These are phyloP conservation scores for Fusarium sp. DNA, from an alignment of 2,329 filamentous ascomycete species.

Conservation along the genomic window DNA sequence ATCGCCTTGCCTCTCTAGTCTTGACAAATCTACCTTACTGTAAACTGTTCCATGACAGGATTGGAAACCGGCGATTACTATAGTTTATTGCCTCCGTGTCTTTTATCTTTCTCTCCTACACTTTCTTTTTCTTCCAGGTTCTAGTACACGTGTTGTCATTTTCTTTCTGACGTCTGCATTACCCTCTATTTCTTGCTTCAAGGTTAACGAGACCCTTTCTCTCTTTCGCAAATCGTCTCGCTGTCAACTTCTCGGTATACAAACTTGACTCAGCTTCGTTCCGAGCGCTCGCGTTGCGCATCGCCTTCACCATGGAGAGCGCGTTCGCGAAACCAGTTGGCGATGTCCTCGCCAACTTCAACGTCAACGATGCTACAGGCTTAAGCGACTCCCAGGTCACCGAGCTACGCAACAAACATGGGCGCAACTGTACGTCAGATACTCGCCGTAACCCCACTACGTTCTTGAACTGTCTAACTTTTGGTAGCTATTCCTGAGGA, in stretches of 20 bases:
- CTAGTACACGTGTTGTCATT: neutral
- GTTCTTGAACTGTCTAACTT: constrained; percentile 16
- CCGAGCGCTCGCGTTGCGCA: constrained; percentile 35
- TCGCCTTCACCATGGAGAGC: constrained; percentile 63
- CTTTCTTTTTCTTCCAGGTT: constrained; percentile 19
- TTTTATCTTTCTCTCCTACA: constrained; percentile 21
- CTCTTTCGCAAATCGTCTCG: constrained; percentile 24
- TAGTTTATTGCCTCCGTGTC: constrained; percentile 22
- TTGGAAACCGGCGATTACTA: constrained; percentile 34
- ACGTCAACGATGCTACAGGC: constrained; percentile 63
- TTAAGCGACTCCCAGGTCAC: constrained; percentile 68
- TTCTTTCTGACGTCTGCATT: constrained; percentile 15
- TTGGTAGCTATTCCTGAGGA: constrained; percentile 76
- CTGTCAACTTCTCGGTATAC: constrained; percentile 10
- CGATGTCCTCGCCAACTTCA: constrained; percentile 68
- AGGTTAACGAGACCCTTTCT: constrained; percentile 1
- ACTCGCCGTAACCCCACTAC: constrained; percentile 15
- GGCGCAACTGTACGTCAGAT: constrained; percentile 68
- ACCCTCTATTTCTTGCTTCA: constrained; percentile 6
- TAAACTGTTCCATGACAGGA: constrained; percentile 41
- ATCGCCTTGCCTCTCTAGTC: constrained; percentile 41
- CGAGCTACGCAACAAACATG: constrained; percentile 65
- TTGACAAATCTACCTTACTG: constrained; percentile 41
- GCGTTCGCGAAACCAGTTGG: constrained; percentile 67
- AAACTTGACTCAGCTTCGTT: constrained; percentile 14